Base-by-base conservation (phyloP, 306 rosid genomes). In the Ochetophila trinervis region DNA sequence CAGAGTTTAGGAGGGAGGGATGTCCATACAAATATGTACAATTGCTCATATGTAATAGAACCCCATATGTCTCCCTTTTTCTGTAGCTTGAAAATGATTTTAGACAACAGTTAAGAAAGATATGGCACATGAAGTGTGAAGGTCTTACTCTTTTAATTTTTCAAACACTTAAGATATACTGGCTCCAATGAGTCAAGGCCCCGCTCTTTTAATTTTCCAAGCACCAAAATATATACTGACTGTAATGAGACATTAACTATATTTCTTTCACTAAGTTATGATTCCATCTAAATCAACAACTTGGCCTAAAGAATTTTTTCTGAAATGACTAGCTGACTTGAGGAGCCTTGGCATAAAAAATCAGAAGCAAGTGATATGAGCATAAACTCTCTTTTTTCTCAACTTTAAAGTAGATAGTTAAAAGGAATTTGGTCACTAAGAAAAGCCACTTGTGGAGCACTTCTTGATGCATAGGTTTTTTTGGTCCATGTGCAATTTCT, bases 401-500 rank as follows among this genome's bases (percentile, higher is more conserved):
- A 34, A 27, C 59, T 1, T 20, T 22, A 4, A 13, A 42, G 6
- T 32, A 48, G 48, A 68, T 14, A 23, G 6, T 45, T 5, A 13
- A 56, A 56, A 27, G 15, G 6, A 27, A 8, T 16, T 17, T 21
- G 54, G 40, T 62, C 22, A 37, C 14, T 61, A 14, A 12, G 13
- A 16, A 16, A 0, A 17, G 60, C 40, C 62, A 5, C 4, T 22
- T 57, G 62, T 14, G 40, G 40, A 61, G 40, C 16, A 22, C 14
- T 45, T 18, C 21, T 40, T 40, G 9, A 17, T 58, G 44, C n/a
- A 18, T 15, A 57, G 11, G 1, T 21, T 45, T 20, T 21, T 9
- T 17, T 34, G 65, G 63, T 68, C 71, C 55, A 63, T 50, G 1
- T 18, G 13, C 27, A 17, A 20, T 21, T n/a, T 53, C 53, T 36